phyloP scores from a whole-genome alignment of 495 filamentous ascomycete genomes.

The Penicillium atrosanguineum region DNA sequence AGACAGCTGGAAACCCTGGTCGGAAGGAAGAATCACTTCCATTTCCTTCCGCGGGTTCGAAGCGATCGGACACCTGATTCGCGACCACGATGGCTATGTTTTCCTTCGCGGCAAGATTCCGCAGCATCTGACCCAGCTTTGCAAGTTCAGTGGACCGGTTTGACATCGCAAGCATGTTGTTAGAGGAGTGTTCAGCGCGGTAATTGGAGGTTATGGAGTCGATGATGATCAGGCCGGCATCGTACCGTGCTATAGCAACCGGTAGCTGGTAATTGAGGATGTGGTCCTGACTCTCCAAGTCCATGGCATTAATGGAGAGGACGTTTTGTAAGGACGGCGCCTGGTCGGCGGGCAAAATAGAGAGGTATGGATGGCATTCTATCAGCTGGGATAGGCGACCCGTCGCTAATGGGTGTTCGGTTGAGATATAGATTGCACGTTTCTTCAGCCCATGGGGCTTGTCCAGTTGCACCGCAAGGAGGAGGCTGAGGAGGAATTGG shows the following conservation, averaged over 20 bases:
- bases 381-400: slow-evolving; percentile 76
- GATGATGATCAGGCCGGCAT: slow-evolving; percentile 76
- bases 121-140: slow-evolving; percentile 70
- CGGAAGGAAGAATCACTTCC: slow-evolving; percentile 3
- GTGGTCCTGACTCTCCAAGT: slow-evolving; percentile 94
- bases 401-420: slow-evolving; percentile 81
- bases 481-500: slow-evolving; percentile 85
- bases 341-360: slow-evolving; percentile 38
- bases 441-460: slow-evolving; percentile 65
- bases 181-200: slow-evolving; percentile 69
- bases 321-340: slow-evolving; percentile 67
- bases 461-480: slow-evolving; percentile 78
- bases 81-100: slow-evolving; percentile 83
- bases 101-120: slow-evolving; percentile 67
- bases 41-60: slow-evolving; percentile 39
- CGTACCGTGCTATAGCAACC: slow-evolving; percentile 69
- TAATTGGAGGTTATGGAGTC: slow-evolving; percentile 95
- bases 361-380: slow-evolving; percentile 60
- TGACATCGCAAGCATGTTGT: slow-evolving; percentile 36
- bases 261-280: slow-evolving; percentile 90
- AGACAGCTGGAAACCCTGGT: slow-evolving; percentile 13
- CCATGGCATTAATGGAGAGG: slow-evolving; percentile 78
- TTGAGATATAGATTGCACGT: slow-evolving; percentile 88
- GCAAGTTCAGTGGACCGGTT: slow-evolving; percentile 65
- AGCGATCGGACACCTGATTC: slow-evolving; percentile 95